These are phyloP conservation scores for Coemansia sp. DNA, from an alignment of 192 early-diverging fungal species.

Conservation along the genomic window DNA sequence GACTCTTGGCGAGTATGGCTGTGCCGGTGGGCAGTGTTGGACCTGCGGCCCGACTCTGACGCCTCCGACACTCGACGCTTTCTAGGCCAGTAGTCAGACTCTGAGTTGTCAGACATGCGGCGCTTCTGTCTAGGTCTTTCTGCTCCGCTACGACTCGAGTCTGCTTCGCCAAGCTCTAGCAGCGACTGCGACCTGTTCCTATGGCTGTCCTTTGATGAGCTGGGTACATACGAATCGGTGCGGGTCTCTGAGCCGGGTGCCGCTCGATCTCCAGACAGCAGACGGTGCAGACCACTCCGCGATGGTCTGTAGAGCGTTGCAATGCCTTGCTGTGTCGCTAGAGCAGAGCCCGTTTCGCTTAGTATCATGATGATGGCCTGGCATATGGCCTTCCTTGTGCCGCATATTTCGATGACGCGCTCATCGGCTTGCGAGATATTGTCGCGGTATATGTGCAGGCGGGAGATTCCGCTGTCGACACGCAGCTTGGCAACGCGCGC, in stretches of 20 bases:
- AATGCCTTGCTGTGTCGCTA: slow-evolving; percentile 11
- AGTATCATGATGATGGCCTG: slow-evolving; percentile 13
- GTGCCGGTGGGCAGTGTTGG: neutral
- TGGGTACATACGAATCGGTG: slow-evolving; percentile 2
- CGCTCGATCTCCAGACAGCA: slow-evolving; percentile 26
- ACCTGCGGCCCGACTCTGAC: neutral
- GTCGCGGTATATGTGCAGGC: slow-evolving; percentile 25
- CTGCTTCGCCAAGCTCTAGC: slow-evolving; percentile 2
- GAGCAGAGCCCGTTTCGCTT: slow-evolving; percentile 7
- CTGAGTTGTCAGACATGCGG: slow-evolving; percentile 25
- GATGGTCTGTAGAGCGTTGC: slow-evolving; percentile 32
- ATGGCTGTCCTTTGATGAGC: neutral
- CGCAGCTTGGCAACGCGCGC: slow-evolving; percentile 15
- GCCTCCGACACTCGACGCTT: neutral
- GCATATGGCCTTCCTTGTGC: slow-evolving; percentile 14
- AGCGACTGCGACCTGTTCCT: slow-evolving; percentile 36
- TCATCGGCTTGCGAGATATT: slow-evolving; percentile 38
- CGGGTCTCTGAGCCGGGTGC: neutral
- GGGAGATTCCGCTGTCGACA: slow-evolving; percentile 11
- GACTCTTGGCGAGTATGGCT: neutral
- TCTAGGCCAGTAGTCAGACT: neutral
- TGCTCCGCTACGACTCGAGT: neutral
- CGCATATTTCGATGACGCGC: slow-evolving; percentile 37
- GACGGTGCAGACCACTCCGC: slow-evolving; percentile 23
- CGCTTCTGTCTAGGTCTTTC: slow-evolving; percentile 20